Evolutionary conservation across 2,329 filamentous ascomycete species (phyloP).

Genomic region (Teratosphaeria destructans): DNA sequence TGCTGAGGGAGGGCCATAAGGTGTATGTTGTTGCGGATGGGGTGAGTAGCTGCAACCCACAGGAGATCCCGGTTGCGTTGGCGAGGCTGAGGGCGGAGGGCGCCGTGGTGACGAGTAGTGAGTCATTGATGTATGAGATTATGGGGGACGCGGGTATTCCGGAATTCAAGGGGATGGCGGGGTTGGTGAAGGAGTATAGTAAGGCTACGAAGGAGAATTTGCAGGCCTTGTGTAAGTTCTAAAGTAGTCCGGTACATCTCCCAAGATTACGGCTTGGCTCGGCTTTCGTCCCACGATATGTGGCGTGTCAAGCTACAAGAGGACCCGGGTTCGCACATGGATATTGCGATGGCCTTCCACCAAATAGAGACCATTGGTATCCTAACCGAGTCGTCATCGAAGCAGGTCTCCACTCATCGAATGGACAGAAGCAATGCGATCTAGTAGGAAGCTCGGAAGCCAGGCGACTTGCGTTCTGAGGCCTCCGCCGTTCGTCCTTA

Average conservation of each 20-base stretch:
- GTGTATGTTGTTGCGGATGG: slow-evolving; percentile 86
- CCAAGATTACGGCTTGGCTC: neutral
- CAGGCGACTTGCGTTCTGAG: neutral
- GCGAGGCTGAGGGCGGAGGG: slow-evolving; percentile 65
- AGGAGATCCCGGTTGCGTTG: slow-evolving; percentile 72
- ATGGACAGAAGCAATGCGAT: no score
- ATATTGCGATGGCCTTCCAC: no score
- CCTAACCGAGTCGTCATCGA: no score
- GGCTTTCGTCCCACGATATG: neutral
- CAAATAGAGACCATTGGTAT: no score
- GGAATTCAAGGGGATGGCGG: slow-evolving; percentile 63
- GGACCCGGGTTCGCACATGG: no score
- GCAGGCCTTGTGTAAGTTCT: slow-evolving; percentile 54
- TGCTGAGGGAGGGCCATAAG: slow-evolving; percentile 61
- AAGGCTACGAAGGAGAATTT: slow-evolving; percentile 60
- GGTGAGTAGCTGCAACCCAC: slow-evolving; percentile 75
- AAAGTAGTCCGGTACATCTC: neutral
- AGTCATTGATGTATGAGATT: slow-evolving; percentile 82
- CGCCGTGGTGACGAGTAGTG: slow-evolving; percentile 71
- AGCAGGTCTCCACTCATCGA: no score
- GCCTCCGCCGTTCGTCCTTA: neutral
- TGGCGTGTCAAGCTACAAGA: neutral
- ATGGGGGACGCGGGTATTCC: slow-evolving; percentile 68
- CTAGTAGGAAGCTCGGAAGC: neutral
- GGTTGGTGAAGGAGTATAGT: slow-evolving; percentile 67